phyloP scores from a whole-genome alignment of 306 rosid genomes.

The Lagenaria siceraria region DNA sequence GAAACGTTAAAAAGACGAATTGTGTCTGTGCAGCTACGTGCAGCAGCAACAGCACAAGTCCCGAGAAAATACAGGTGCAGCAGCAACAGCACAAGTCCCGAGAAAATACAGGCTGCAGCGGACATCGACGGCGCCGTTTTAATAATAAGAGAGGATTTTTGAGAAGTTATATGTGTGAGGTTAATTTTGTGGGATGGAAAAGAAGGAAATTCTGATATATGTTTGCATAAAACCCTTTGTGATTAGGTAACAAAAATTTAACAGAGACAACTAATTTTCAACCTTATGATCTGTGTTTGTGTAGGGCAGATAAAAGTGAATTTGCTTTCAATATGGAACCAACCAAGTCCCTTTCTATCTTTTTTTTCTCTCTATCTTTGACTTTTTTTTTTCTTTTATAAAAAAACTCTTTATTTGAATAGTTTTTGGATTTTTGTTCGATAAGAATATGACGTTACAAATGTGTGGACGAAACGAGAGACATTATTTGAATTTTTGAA shows the following conservation, averaged over 20 bases:
- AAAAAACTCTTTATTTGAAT: neutral
- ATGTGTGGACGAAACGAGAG: neutral
- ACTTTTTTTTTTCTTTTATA: too few species aligned
- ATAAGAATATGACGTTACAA: neutral
- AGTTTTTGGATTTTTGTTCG: neutral
- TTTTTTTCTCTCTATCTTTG: neutral
- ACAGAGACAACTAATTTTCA: neutral
- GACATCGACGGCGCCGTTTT: conserved; percentile 80
- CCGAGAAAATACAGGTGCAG: conserved; percentile 33
- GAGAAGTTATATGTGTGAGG: neutral
- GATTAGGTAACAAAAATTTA: neutral
- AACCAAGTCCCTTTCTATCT: neutral
- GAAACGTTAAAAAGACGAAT: neutral
- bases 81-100: conserved; percentile 13
- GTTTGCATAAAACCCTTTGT: neutral
- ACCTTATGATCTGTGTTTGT: neutral
- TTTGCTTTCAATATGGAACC: neutral
- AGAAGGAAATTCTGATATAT: neutral
- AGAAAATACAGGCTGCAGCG: conserved; percentile 41
- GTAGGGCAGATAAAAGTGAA: neutral
- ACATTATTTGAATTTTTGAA: neutral
- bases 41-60: neutral
- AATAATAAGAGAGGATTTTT: conserved; percentile 1
- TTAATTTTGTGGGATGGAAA: neutral
- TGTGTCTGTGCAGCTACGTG: conserved; percentile 20